Evolutionary conservation across 495 filamentous ascomycete species (phyloP).

Genomic region (Opeltia flavorubescens): DNA sequence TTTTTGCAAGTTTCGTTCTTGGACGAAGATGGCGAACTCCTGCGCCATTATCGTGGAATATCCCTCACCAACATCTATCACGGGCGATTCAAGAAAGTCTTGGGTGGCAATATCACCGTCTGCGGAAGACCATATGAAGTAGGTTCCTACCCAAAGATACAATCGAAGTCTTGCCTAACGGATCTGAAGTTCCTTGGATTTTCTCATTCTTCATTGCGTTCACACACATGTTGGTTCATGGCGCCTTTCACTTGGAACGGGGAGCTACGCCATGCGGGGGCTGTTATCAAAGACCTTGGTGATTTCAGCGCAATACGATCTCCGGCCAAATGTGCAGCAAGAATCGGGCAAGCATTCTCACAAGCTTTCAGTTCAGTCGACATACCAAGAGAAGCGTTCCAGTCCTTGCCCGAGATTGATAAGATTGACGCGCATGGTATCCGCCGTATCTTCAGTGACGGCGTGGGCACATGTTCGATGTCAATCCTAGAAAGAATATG

Average conservation of each 20-base stretch:
- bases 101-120: conserved; percentile 43
- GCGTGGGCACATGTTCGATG: conserved; percentile 56
- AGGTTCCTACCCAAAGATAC: not conserved
- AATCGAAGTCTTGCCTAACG: not conserved
- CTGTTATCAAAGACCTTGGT: conserved; percentile 48
- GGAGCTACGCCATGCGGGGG: conserved; percentile 24
- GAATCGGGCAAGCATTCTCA: conserved; percentile 74
- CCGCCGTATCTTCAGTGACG: conserved; percentile 58
- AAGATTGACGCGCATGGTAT: conserved; percentile 6
- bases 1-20: conserved; percentile 59
- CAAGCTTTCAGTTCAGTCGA: conserved; percentile 47
- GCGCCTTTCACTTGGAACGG: conserved; percentile 45
- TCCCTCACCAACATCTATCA: conserved; percentile 39
- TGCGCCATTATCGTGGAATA: conserved; percentile 41
- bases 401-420: conserved; percentile 28
- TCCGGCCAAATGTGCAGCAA: conserved; percentile 63
- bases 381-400: conserved; percentile 23
- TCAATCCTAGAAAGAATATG: conserved; percentile 39
- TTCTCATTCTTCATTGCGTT: conserved; percentile 62
- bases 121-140: conserved; percentile 43
- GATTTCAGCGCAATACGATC: conserved; percentile 47
- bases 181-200: conserved; percentile 53
- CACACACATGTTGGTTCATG: conserved; percentile 54
- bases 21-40: conserved; percentile 55
- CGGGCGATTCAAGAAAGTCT: conserved; percentile 40